phyloP scores from a whole-genome alignment of 805 yeast genomes.

The Lachancea mirantina region DNA sequence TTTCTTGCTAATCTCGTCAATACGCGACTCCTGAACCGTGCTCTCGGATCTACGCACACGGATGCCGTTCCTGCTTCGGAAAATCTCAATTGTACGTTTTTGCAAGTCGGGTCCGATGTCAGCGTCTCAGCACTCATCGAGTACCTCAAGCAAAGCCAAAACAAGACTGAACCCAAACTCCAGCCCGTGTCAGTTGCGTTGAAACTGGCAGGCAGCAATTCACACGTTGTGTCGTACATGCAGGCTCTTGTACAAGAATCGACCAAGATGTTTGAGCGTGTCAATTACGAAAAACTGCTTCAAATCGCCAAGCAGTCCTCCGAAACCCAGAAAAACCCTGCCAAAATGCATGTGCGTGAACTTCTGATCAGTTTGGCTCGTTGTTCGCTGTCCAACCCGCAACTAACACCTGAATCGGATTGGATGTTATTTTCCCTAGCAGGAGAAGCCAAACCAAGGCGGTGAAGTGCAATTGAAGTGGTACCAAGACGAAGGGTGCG shows the following conservation, averaged over 20 bases:
- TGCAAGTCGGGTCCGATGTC: too few species aligned
- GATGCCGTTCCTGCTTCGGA: too few species aligned
- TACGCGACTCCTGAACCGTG: neutral
- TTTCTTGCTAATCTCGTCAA: conserved; percentile 4
- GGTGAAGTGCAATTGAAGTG: too few species aligned
- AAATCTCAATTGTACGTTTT: too few species aligned
- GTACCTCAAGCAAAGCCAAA: too few species aligned
- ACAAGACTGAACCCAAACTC: neutral
- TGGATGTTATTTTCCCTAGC: conserved; percentile 14
- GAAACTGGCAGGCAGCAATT: neutral
- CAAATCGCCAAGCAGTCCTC: conserved; percentile 17
- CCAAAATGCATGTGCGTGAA: conserved; percentile 9
- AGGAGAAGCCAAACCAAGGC: too few species aligned
- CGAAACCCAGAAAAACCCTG: conserved; percentile 4
- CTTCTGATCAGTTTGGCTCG: conserved; percentile 15
- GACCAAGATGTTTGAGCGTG: conserved; percentile 16
- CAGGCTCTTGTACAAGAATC: conserved; percentile 23
- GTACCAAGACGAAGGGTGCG: too few species aligned
- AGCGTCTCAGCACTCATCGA: too few species aligned
- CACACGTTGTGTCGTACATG: conserved; percentile 10
- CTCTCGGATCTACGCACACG: conserved; percentile 3
- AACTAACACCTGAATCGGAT: conserved; percentile 7
- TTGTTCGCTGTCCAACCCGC: conserved; percentile 13
- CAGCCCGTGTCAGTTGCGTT: conserved; percentile 3
- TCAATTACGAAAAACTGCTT: conserved; percentile 22